These are phyloP conservation scores for Exophiala spinifera DNA, from an alignment of 2,329 filamentous ascomycete species.

Conservation along the genomic window DNA sequence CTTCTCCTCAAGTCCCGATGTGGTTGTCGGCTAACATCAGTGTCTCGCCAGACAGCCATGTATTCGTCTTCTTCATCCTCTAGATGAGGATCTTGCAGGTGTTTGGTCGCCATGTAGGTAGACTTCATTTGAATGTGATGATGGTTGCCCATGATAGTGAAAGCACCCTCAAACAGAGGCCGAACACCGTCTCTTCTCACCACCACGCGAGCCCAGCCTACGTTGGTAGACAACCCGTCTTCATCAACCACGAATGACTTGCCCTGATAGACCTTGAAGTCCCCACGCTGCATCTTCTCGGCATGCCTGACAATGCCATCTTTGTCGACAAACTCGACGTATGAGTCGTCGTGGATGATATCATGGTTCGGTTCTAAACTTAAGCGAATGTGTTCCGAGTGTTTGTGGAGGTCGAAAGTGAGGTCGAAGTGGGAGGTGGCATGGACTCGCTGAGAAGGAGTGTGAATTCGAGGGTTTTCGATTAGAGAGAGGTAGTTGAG, in stretches of 20 bases:
- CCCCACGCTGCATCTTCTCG: constrained; percentile 68
- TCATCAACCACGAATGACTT: constrained; percentile 66
- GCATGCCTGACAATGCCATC: constrained; percentile 66
- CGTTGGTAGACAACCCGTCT: constrained; percentile 69
- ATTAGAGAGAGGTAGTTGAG: constrained; percentile 70
- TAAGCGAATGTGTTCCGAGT: constrained; percentile 69
- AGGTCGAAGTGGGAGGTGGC: constrained; percentile 81
- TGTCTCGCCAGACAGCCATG: constrained; percentile 91
- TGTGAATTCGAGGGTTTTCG: constrained; percentile 72
- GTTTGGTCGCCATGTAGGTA: constrained; percentile 70
- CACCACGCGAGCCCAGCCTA: constrained; percentile 82
- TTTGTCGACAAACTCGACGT: constrained; percentile 66
- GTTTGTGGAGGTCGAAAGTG: constrained; percentile 69
- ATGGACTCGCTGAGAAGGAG: constrained; percentile 73
- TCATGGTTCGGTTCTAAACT: constrained; percentile 87
- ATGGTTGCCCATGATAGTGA: constrained; percentile 74
- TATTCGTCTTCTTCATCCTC: constrained; percentile 60
- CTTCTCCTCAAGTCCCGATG: constrained; percentile 65
- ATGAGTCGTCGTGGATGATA: constrained; percentile 73
- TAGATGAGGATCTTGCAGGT: constrained; percentile 67
- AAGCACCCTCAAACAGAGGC: constrained; percentile 87
- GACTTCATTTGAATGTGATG: constrained; percentile 79
- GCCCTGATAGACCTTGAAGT: constrained; percentile 83
- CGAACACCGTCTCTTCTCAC: constrained; percentile 70
- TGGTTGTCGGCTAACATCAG: constrained; percentile 63